phyloP scores from a whole-genome alignment of 768 basidiomycete genomes.

The Lentinula detonsa region DNA sequence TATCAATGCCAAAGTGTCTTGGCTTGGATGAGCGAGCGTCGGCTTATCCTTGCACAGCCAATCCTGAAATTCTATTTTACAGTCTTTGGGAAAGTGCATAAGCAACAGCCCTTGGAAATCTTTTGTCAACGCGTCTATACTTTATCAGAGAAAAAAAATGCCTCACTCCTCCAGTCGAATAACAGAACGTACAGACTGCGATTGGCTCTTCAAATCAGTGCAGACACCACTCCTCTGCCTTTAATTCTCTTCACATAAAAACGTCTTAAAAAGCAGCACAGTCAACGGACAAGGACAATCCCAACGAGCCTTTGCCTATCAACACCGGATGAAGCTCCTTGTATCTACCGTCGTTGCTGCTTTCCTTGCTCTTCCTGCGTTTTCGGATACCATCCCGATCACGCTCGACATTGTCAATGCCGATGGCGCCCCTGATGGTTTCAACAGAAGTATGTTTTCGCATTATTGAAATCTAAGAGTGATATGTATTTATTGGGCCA shows the following conservation, averaged over 20 bases:
- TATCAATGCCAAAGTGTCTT: background rate
- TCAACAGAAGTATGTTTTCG: constrained; percentile 18
- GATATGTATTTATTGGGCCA: background rate
- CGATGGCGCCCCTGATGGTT: constrained; percentile 38
- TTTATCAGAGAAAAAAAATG: background rate
- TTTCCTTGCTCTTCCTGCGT: background rate
- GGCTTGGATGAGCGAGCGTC: background rate
- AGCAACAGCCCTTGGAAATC: background rate
- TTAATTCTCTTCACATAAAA: constrained; percentile 13
- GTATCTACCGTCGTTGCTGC: background rate
- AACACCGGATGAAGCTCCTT: background rate
- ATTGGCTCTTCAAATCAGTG: background rate
- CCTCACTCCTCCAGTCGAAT: background rate
- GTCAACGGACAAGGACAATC: background rate
- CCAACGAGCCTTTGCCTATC: background rate
- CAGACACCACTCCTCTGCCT: too few relatives aligned
- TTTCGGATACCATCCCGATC: constrained; percentile 16
- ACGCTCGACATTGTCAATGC: constrained; percentile 32
- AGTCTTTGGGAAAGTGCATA: background rate
- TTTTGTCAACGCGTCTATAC: background rate
- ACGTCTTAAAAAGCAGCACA: background rate
- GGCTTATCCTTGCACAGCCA: background rate
- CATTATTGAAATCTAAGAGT: background rate
- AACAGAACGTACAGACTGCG: background rate
- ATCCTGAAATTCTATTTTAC: background rate